Percentiles rank a stretch among this genome's conserved stretches.
Conservation (phyloP, 306 rosid species). For the Acacia acuminata region DNA sequence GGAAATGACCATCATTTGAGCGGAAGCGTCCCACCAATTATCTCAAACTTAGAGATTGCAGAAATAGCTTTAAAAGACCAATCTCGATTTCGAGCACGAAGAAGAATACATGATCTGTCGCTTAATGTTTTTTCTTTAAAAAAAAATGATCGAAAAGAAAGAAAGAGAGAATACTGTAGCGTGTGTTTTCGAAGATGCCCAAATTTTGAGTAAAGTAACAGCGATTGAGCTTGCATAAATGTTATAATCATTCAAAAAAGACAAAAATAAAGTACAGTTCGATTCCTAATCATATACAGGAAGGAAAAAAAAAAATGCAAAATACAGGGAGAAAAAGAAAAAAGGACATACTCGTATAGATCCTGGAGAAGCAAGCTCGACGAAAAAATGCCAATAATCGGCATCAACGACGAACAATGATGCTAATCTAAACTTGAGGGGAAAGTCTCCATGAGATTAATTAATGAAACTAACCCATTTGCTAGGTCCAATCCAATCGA, state of each 20-base stretch:
- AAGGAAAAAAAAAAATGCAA: slow-evolving; percentile 7
- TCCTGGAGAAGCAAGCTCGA: slow-evolving; percentile 66
- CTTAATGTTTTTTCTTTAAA: neutral
- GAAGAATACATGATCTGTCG: slow-evolving; percentile 25
- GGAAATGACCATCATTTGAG: slow-evolving; percentile 36
- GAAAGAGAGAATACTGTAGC: slow-evolving; percentile 29
- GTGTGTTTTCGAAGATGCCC: slow-evolving; percentile 42
- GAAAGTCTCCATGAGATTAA: slow-evolving; percentile 42
- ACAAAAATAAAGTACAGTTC: slow-evolving; percentile 37
- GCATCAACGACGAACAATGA: slow-evolving; percentile 53
- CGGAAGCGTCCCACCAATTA: slow-evolving; percentile 39
- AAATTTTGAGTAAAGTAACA: slow-evolving; percentile 42
- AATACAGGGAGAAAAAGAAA: slow-evolving; percentile 20
- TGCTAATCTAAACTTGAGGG: slow-evolving; percentile 51
- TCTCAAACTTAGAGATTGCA: slow-evolving; percentile 33
- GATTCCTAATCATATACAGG: slow-evolving; percentile 50
- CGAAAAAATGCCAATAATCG: slow-evolving; percentile 49
- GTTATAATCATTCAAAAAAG: slow-evolving; percentile 13
- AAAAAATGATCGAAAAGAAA: slow-evolving; percentile 13
- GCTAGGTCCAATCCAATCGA: slow-evolving; percentile 29
- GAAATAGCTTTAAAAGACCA: slow-evolving; percentile 19
- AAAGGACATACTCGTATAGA: slow-evolving; percentile 82
- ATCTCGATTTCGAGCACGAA: slow-evolving; percentile 41
- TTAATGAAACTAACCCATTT: slow-evolving; percentile 38
- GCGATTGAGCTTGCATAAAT: neutral